phyloP scores from a whole-genome alignment of 2,329 filamentous ascomycete species.

The Alternaria viburni region DNA sequence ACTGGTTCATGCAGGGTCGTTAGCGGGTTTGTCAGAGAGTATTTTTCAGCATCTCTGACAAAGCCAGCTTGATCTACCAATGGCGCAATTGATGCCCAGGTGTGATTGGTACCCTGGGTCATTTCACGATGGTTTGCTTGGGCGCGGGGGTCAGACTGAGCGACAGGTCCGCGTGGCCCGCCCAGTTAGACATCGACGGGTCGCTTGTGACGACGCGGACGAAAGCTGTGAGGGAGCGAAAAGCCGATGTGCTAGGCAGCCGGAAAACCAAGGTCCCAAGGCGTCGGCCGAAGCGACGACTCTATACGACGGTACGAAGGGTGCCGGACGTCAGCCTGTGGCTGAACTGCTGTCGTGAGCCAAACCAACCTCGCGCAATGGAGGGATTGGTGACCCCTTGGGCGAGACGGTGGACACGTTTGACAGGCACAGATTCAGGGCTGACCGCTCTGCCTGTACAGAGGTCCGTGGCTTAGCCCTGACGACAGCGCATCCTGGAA shows the following conservation, averaged over 20 bases:
- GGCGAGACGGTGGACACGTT: slow-evolving; percentile 25
- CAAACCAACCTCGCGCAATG: neutral
- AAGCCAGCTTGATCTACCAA: slow-evolving; percentile 26
- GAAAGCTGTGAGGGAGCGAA: slow-evolving; percentile 16
- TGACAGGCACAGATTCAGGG: slow-evolving; percentile 33
- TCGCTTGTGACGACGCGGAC: slow-evolving; percentile 11
- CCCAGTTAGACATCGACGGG: neutral
- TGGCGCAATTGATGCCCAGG: slow-evolving; percentile 11
- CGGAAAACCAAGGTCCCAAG: slow-evolving; percentile 7
- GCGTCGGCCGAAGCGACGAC: slow-evolving; percentile 25
- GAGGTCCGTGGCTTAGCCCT: slow-evolving; percentile 30
- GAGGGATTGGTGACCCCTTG: slow-evolving; percentile 5
- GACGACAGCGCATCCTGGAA: slow-evolving; percentile 29
- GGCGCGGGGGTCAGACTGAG: neutral
- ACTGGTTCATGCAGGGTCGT: slow-evolving; percentile 8
- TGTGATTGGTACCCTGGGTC: slow-evolving; percentile 5
- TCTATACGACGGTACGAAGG: slow-evolving; percentile 6
- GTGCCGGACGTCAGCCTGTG: slow-evolving; percentile 2
- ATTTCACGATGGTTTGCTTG: slow-evolving; percentile 13
- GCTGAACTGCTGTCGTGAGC: slow-evolving; percentile 7
- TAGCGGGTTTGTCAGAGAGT: slow-evolving; percentile 34
- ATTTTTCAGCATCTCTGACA: slow-evolving; percentile 38
- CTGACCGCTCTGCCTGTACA: slow-evolving; percentile 33
- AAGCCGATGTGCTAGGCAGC: slow-evolving; percentile 14
- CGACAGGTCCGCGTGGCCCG: slow-evolving; percentile 6